A percentile compares a stretch with the other conserved stretches of the same genome.
Evolutionary conservation across 106 monocot genomes (phyloP).

Genomic region (Agapanthus africanus): DNA sequence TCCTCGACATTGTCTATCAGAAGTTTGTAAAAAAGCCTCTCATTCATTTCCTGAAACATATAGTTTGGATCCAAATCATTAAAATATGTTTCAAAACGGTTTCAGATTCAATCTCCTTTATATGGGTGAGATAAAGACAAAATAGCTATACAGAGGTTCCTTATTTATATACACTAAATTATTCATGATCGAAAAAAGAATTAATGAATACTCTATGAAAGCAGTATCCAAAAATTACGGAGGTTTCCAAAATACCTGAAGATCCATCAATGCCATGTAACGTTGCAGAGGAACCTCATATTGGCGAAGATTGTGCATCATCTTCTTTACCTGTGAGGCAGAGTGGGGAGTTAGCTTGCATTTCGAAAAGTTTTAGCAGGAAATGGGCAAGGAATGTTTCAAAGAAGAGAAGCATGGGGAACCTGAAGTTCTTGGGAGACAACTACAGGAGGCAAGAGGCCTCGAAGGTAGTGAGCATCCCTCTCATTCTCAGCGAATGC

Average conservation of each 20-base stretch:
- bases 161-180: too few relatives aligned
- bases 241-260: conserved; percentile 55
- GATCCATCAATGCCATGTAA: conserved; percentile 65
- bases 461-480: conserved; percentile 18
- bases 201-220: too few relatives aligned
- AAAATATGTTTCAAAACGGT: too few relatives aligned
- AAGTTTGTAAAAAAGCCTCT: conserved; percentile 88
- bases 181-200: too few relatives aligned
- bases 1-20: conserved; percentile 91
- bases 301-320: conserved; percentile 47
- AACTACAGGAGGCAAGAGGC: conserved; percentile 16
- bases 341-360: too few relatives aligned
- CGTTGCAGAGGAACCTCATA: conserved; percentile 52
- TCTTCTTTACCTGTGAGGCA: conserved; percentile 39
- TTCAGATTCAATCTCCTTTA: too few relatives aligned
- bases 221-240: too few relatives aligned
- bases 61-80: too few relatives aligned
- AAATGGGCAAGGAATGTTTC: background rate
- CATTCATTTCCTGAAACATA: conserved; percentile 69
- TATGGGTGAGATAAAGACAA: too few relatives aligned
- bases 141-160: too few relatives aligned
- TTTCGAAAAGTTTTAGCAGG: too few relatives aligned
- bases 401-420: background rate
- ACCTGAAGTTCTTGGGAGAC: conserved; percentile 50
- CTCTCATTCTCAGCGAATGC: conserved; percentile 21